Conservation (phyloP, 108 stramenopile genomes). For the Discostella stelligeroides region DNA sequence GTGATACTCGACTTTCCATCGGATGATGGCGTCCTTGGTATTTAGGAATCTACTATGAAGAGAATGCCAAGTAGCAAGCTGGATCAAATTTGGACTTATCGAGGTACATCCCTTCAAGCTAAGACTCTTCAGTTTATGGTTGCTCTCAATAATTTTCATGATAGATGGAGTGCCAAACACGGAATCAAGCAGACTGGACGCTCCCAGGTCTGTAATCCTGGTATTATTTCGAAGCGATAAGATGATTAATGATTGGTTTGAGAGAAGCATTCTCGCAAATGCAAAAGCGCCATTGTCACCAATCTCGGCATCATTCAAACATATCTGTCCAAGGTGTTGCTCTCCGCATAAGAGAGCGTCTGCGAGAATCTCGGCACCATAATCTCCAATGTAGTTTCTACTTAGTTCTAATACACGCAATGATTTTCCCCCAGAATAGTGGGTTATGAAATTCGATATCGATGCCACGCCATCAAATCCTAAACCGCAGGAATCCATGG, state of each 20-base stretch:
- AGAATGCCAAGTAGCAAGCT: background rate
- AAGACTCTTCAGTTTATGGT: conserved; percentile 24
- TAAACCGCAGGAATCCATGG: conserved; percentile 19
- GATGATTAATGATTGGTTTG: conserved; percentile 16
- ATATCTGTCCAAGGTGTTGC: conserved; percentile 37
- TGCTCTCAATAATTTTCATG: conserved; percentile 18
- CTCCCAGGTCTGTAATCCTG: conserved; percentile 26
- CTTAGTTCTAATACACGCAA: conserved; percentile 46
- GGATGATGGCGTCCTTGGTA: conserved; percentile 8
- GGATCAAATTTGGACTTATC: background rate
- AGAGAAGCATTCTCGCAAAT: conserved; percentile 14
- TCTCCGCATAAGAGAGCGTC: conserved; percentile 33
- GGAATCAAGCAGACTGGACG: conserved; percentile 7
- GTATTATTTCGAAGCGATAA: conserved; percentile 23
- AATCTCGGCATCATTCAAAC: conserved; percentile 49
- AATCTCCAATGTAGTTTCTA: conserved; percentile 52
- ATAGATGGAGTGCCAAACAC: conserved; percentile 19
- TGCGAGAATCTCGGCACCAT: conserved; percentile 49
- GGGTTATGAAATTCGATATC: conserved; percentile 8
- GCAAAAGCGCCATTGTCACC: conserved; percentile 41
- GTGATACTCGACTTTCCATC: conserved; percentile 1
- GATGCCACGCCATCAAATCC: background rate
- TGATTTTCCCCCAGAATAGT: conserved; percentile 1
- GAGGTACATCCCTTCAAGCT: conserved; percentile 26
- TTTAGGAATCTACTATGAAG: background rate